Percentiles rank a stretch among this genome's conserved stretches.
Evolutionary conservation across 768 basidiomycete genomes (phyloP).

Genomic region (Pleurotus tuoliensis): DNA sequence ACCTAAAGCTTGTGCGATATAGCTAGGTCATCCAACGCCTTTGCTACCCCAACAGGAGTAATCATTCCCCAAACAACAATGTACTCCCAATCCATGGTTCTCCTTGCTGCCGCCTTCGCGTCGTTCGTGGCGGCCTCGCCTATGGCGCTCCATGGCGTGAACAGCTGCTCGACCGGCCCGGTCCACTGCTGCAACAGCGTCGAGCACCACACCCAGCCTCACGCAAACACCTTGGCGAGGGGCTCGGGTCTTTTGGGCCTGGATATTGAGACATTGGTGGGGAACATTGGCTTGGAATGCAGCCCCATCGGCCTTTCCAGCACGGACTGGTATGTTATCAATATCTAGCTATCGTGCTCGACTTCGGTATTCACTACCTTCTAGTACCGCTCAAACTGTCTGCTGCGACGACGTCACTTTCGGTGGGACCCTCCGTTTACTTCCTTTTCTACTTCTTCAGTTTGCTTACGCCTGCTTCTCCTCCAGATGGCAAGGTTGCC

Average conservation of each 20-base stretch:
- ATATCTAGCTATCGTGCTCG: neutral
- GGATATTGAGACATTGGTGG: neutral
- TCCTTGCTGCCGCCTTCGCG: constrained; percentile 6
- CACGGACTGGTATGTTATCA: neutral
- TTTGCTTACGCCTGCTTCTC: too few species aligned
- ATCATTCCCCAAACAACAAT: neutral
- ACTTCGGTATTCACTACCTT: neutral
- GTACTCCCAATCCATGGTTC: neutral
- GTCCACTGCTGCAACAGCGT: constrained; percentile 3
- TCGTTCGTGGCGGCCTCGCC: neutral
- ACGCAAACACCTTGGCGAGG: neutral
- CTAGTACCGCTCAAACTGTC: constrained; percentile 1
- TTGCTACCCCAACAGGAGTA: neutral
- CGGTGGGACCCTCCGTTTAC: neutral
- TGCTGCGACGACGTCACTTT: constrained; percentile 7
- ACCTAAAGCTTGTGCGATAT: too few species aligned
- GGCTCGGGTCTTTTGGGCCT: neutral
- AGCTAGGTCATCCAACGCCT: neutral
- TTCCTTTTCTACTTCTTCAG: neutral
- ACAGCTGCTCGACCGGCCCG: constrained; percentile 1
- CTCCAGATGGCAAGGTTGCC: neutral
- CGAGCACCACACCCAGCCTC: constrained; percentile 5
- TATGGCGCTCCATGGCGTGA: neutral
- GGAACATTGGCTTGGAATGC: neutral
- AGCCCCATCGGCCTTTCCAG: neutral